These are phyloP conservation scores for Barnettozyma salicaria DNA, from an alignment of 805 yeast species.

Conservation along the genomic window DNA sequence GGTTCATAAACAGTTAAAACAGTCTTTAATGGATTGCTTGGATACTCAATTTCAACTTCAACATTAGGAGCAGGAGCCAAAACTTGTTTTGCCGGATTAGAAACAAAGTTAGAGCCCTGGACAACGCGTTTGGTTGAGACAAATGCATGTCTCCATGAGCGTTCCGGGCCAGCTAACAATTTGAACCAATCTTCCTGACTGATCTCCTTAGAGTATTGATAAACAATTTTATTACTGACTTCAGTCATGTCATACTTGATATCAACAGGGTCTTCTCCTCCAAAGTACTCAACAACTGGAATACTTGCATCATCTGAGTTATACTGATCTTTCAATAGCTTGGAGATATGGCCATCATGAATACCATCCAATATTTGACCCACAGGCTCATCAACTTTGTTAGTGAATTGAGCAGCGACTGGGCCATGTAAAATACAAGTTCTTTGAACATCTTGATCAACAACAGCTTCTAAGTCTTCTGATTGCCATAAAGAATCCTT, in stretches of 20 bases:
- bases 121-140: constrained; percentile 72
- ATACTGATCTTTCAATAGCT: constrained; percentile 64
- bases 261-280: constrained; percentile 49
- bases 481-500: constrained; percentile 99
- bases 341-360: constrained; percentile 83
- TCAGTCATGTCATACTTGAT: constrained; percentile 31
- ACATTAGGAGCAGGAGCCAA: constrained; percentile 67
- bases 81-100: constrained; percentile 75
- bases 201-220: constrained; percentile 34
- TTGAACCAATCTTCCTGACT: constrained; percentile 58
- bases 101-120: constrained; percentile 74
- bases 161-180: constrained; percentile 69
- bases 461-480: constrained; percentile 93
- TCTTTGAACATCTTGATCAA: constrained; percentile 93
- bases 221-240: constrained; percentile 31
- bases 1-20: constrained; percentile 61
- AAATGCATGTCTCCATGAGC: constrained; percentile 90
- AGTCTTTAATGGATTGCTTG: constrained; percentile 48
- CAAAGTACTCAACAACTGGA: constrained; percentile 87
- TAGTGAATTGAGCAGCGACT: constrained; percentile 92
- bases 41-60: constrained; percentile 55
- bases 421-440: constrained; percentile 99
- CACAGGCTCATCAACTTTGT: constrained; percentile 85
- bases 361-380: constrained; percentile 82
- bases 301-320: constrained; percentile 61